Conservation (phyloP, 345 rosid species). For the Lenwebbia sp. region DNA sequence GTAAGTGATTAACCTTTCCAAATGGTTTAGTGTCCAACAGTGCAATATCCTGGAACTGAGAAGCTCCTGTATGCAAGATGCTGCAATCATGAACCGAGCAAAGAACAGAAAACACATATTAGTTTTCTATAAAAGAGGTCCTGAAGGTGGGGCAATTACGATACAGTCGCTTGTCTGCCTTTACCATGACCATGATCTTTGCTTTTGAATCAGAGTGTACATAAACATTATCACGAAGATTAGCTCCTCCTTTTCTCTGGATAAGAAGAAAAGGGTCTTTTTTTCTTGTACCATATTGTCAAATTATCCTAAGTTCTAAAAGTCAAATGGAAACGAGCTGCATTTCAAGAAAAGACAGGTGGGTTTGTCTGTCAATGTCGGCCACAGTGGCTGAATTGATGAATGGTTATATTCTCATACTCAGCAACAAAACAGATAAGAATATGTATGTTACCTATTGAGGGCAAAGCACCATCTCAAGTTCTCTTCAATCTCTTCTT, state of each 20-base stretch:
- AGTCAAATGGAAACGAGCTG: not conserved
- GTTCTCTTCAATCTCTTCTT: slow-evolving; percentile 53
- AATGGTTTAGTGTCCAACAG: slow-evolving; percentile 55
- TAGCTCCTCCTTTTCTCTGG: not conserved
- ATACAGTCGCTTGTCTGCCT: not conserved
- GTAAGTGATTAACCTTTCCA: slow-evolving; percentile 6
- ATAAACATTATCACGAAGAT: not conserved
- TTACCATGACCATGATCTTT: slow-evolving; percentile 7
- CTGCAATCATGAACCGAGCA: slow-evolving; percentile 10
- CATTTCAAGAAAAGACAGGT: not conserved
- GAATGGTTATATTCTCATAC: not conserved
- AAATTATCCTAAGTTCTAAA: not conserved
- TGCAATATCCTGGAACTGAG: slow-evolving; percentile 49
- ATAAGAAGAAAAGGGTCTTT: not conserved
- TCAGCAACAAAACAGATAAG: not conserved
- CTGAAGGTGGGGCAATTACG: not conserved
- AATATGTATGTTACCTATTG: slow-evolving; percentile 24
- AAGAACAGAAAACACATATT: not conserved
- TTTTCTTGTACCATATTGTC: not conserved
- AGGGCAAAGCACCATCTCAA: slow-evolving; percentile 60
- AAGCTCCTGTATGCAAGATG: slow-evolving; percentile 44
- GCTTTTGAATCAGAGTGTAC: not conserved
- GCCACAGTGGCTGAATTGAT: not conserved
- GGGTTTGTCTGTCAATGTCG: not conserved
- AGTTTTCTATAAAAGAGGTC: not conserved